Evolutionary conservation across 2,329 filamentous ascomycete genomes (phyloP).

Genomic region (Pseudogymnoascus sp.): DNA sequence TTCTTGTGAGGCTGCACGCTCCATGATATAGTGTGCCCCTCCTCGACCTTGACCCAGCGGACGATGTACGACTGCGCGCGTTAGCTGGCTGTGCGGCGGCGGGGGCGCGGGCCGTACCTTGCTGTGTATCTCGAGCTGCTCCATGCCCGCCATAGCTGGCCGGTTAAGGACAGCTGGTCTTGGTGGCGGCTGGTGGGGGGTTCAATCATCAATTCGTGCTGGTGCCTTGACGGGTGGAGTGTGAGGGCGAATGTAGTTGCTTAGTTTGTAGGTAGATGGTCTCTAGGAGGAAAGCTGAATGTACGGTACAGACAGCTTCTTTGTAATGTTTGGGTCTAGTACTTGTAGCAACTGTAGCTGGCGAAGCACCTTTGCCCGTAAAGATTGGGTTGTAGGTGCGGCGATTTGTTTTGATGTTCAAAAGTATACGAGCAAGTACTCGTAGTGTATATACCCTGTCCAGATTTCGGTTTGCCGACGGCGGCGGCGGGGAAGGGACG

Average conservation of each 20-base stretch:
- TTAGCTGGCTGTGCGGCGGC: neutral
- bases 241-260: neutral
- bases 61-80: conserved; percentile 80
- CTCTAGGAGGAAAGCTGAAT: neutral
- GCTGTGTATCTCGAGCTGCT: conserved; percentile 94
- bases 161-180: conserved; percentile 10
- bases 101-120: conserved; percentile 51
- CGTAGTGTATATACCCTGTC: neutral
- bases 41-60: conserved; percentile 88
- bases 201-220: neutral
- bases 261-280: neutral
- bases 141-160: conserved; percentile 74
- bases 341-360: neutral
- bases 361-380: neutral
- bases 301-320: neutral
- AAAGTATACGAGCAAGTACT: neutral
- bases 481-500: neutral
- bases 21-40: conserved; percentile 91
- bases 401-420: neutral
- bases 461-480: neutral
- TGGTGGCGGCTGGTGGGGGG: neutral
- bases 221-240: neutral
- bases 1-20: conserved; percentile 97
- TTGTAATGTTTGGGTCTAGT: neutral
- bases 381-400: neutral